Evolutionary conservation across 2,329 filamentous ascomycete species (phyloP), one percentile per base, ranked within the genome.

Genomic region (Sarocladiaceae sp.): DNA sequence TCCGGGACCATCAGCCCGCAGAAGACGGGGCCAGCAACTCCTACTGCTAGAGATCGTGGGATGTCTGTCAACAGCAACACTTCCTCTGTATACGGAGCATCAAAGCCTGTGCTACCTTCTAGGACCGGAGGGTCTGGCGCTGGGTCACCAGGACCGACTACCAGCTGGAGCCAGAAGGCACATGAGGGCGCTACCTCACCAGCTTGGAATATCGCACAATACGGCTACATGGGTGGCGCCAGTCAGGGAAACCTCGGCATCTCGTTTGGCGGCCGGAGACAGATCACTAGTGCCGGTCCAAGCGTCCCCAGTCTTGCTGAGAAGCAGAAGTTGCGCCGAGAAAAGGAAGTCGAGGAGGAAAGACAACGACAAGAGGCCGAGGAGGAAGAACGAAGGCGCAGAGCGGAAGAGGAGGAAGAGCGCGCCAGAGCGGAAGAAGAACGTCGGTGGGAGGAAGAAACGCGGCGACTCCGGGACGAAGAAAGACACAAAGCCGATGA

Each of bases 141-240:
- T 0, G 78, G 69, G 47, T 74, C 80, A 43, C 72, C 77, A 31
- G 58, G 65, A 23, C 64, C 70, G 2, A 79, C 91, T 49, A 95
- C 86, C 59, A 94, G 82, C 64, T 97, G 93, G 93, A 95, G 87
- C 64, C 94, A 81, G 61, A 87, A 78, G 62, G 76, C 78, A 45
- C 88, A 96, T 53, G 86, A 96, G 62, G 79, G 78, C 13, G 76
- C 74, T 34, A 96, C 90, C 2, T 75, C 83, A 20, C 93, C 93
- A 0, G 93, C 93, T 2, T 98, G 93, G 93, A 98, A 97, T 60
- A 97, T 97, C 54, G 85, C 90, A 46, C 93, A 98, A 61, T 98
- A 98, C 60, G 90, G 93, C 6, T 98, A 96, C 65, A 93, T 97
- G 85, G 93, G 93, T 47, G 93, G 93, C 40, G 93, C 93, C 20